phyloP scores from a whole-genome alignment of 108 stramenopile genomes.

The Skeletonema potamos region DNA sequence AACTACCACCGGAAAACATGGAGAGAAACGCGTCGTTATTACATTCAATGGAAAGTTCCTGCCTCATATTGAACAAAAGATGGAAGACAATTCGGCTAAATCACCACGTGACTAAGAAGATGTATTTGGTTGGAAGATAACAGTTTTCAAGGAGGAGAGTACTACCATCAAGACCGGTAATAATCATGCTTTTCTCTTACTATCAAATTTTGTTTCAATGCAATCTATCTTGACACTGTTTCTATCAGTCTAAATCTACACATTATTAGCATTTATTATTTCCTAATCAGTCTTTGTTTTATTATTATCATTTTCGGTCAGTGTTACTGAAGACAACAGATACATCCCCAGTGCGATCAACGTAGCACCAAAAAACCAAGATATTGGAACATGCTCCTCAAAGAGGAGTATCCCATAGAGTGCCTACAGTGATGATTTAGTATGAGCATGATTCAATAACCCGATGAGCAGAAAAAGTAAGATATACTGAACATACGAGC shows the following conservation, averaged over 20 bases:
- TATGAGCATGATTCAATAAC: not conserved
- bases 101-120: conserved; percentile 48
- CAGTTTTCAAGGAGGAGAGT: not conserved
- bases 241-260: not conserved
- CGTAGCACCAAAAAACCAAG: conserved; percentile 41
- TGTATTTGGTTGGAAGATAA: not conserved
- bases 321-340: conserved; percentile 30
- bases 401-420: conserved; percentile 46
- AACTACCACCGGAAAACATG: conserved; percentile 62
- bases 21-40: conserved; percentile 76
- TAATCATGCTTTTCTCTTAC: not conserved
- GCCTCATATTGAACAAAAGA: conserved; percentile 64
- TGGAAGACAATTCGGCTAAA: conserved; percentile 53
- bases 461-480: not conserved
- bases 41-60: conserved; percentile 85
- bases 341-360: conserved; percentile 40
- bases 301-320: conserved; percentile 5
- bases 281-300: not conserved
- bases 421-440: conserved; percentile 15
- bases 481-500: not conserved
- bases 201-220: not conserved
- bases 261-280: not conserved
- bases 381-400: conserved; percentile 32
- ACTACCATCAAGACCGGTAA: not conserved
- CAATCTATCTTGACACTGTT: not conserved